These are phyloP conservation scores for Paulownia fortunei DNA, from an alignment of 257 asterid genomes.

Conservation along the genomic window DNA sequence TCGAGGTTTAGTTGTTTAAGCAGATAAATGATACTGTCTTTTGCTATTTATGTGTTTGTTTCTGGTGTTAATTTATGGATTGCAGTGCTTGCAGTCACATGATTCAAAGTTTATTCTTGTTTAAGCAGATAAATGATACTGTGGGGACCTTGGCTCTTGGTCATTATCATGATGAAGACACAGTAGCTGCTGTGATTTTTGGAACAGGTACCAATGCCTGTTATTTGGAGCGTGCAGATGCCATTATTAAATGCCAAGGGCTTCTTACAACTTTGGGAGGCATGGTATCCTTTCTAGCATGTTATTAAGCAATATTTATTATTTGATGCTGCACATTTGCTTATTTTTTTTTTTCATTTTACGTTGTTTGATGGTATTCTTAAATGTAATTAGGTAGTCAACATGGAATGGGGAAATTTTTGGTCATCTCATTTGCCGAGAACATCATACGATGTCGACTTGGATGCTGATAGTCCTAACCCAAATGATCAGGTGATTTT, in stretches of 20 bases:
- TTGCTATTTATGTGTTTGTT: not conserved
- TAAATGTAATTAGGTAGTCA: constrained; percentile 62
- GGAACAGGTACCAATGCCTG: constrained; percentile 98
- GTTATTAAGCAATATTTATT: not conserved
- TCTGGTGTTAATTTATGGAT: not conserved
- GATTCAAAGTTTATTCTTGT: not conserved
- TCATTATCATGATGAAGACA: constrained; percentile 81
- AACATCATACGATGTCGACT: constrained; percentile 71
- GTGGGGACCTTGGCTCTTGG: constrained; percentile 90
- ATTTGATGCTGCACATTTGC: constrained; percentile 6
- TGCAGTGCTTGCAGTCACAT: constrained; percentile 1
- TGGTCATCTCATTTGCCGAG: constrained; percentile 94
- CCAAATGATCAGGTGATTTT: constrained; percentile 77
- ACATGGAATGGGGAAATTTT: constrained; percentile 97
- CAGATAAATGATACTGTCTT: constrained; percentile 40
- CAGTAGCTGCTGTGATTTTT: constrained; percentile 80
- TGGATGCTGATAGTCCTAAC: constrained; percentile 83
- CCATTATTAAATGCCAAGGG: constrained; percentile 88
- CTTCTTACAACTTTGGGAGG: constrained; percentile 66
- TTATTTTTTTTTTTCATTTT: not conserved
- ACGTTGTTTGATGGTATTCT: constrained; percentile 2
- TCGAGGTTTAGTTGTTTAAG: not conserved
- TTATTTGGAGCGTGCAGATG: constrained; percentile 85
- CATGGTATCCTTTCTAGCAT: constrained; percentile 60
- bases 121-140: constrained; percentile 75